A percentile compares a stretch with the other conserved stretches of the same genome.
Conservation (phyloP, 768 basidiomycete genomes). For the Trametes gibbosa region DNA sequence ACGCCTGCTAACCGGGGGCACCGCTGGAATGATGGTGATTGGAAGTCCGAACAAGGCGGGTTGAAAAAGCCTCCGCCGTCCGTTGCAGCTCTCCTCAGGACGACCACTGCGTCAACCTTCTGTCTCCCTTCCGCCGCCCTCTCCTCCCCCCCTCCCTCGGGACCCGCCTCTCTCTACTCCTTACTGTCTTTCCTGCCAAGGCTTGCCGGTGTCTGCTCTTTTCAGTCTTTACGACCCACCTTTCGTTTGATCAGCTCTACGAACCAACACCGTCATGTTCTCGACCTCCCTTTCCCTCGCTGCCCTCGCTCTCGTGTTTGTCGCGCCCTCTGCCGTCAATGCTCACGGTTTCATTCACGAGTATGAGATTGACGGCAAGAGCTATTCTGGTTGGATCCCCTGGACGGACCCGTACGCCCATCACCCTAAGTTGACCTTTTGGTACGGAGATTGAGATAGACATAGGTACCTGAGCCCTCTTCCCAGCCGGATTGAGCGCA, state of each 20-base stretch:
- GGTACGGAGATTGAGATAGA: background rate
- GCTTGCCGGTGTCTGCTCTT: slow-evolving; percentile 5
- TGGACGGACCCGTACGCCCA: slow-evolving; percentile 28
- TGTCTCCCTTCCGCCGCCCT: background rate
- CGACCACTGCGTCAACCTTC: slow-evolving; percentile 19
- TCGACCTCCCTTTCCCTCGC: slow-evolving; percentile 4
- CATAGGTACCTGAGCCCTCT: slow-evolving; percentile 24
- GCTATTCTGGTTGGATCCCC: slow-evolving; percentile 27
- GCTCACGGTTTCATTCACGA: slow-evolving; percentile 27
- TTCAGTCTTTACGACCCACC: slow-evolving; percentile 19
- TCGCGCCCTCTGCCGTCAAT: slow-evolving; percentile 18
- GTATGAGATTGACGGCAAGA: slow-evolving; percentile 20
- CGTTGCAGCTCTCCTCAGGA: slow-evolving; percentile 2
- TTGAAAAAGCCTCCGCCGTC: slow-evolving; percentile 9
- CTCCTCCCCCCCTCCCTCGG: background rate
- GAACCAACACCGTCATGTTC: slow-evolving; percentile 13
- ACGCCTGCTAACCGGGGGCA: slow-evolving; percentile 9
- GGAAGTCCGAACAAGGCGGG: slow-evolving; percentile 9
- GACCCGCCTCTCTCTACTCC: slow-evolving; percentile 1
- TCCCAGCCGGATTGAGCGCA: slow-evolving; percentile 28
- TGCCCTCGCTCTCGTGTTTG: slow-evolving; percentile 5
- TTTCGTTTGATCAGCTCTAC: slow-evolving; percentile 8
- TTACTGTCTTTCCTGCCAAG: slow-evolving; percentile 6
- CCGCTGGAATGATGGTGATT: slow-evolving; percentile 5
- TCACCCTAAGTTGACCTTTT: background rate